These are phyloP conservation scores for Aeminium ludgeri DNA, from an alignment of 495 filamentous ascomycete species.

Conservation along the genomic window DNA sequence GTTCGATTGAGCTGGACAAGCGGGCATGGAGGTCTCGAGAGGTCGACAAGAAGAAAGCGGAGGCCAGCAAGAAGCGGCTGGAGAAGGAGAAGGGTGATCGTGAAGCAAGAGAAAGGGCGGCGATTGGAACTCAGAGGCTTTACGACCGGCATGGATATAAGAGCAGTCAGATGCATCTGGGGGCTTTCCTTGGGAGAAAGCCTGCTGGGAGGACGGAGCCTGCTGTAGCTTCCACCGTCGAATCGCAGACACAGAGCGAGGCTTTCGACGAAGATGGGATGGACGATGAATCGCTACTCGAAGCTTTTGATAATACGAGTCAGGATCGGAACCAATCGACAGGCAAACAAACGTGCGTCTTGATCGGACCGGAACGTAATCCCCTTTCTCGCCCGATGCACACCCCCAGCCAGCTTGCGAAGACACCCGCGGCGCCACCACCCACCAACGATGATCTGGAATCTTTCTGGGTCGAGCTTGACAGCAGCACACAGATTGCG, in stretches of 20 bases:
- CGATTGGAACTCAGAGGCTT: constrained; percentile 5
- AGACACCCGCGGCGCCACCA: not conserved
- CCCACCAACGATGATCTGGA: not conserved
- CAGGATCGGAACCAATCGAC: not conserved
- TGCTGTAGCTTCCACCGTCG: not conserved
- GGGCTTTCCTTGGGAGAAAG: constrained; percentile 6
- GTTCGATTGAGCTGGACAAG: constrained; percentile 14
- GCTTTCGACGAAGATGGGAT: constrained; percentile 9
- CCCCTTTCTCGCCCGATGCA: not conserved
- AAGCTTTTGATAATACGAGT: not conserved
- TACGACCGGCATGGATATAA: constrained; percentile 12
- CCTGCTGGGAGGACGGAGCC: not conserved
- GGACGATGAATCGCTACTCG: constrained; percentile 12
- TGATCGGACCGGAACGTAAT: not conserved
- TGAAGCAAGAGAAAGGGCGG: constrained; percentile 3
- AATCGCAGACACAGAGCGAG: not conserved
- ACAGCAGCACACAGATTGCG: constrained; percentile 23
- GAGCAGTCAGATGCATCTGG: constrained; percentile 15
- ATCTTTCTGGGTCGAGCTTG: constrained; percentile 20
- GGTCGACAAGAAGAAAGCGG: constrained; percentile 13
- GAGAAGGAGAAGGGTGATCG: constrained; percentile 15
- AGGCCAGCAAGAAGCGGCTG: constrained; percentile 8
- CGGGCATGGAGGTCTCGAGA: constrained; percentile 14
- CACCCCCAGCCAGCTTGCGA: not conserved
- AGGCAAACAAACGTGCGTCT: not conserved